Evolutionary conservation across 2,329 filamentous ascomycete species (phyloP), one percentile per base, ranked within the genome.

Genomic region (Aspergillus tamarii): DNA sequence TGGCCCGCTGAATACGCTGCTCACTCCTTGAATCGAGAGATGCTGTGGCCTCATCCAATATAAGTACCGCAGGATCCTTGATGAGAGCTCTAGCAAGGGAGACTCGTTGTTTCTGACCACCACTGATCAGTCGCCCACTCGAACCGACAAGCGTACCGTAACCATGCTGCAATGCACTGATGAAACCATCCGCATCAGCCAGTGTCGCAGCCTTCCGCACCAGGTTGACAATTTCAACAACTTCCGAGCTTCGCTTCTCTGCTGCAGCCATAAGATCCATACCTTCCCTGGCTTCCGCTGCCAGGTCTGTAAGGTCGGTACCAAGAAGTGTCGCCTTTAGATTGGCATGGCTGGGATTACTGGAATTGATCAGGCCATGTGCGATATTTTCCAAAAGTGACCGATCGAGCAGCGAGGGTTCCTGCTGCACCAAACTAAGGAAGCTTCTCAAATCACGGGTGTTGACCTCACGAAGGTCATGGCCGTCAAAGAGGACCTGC

Each of bases 101-200:
- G 69, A 96, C 93, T 66, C 94, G 90, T 78, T 97, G 94, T 76
- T 95, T 94, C 79, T 97, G 93, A n/a, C 93, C 93, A 74, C 94
- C 93, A 57, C 90, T 94, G 11, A 97, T 83, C 53, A 94, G 80
- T 67, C 93, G 92, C 7, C 92, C 93, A 65, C 92, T 87, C 74
- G 95, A 91, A 61, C 93, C 93, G 19, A 96, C 92, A 65, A 92
- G 87, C 0, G 93, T 96, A 67, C 94, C 84, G 70, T 96, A 96
- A 11, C 90, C 90, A 67, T 96, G 88, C 0, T 92, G 91, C 1
- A 96, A 84, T 3, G 83, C 76, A 2, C 82, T 84, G 65, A 97
- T 89, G 74, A 97, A 96, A 63, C 70, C 71, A 57, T 81, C 78
- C 0, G 86, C 88, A 73, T 90, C 87, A 0, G 89, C 88, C 32